These are phyloP conservation scores for Yarrowia divulgata DNA, from an alignment of 805 yeast species.

Conservation along the genomic window DNA sequence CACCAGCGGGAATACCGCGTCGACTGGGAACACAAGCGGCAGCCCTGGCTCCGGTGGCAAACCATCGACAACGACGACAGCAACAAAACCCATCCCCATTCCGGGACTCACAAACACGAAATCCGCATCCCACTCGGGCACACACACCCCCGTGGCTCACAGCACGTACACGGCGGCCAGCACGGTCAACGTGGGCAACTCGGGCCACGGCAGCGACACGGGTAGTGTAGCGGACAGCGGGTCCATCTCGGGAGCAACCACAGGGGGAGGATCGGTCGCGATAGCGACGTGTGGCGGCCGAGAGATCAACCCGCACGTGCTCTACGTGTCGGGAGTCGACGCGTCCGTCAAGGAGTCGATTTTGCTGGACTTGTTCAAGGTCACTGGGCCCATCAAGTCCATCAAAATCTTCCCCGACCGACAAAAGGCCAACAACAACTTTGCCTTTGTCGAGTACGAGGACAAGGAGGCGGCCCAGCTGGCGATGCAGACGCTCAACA, in stretches of 20 bases:
- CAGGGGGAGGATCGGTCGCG: conserved; percentile 11
- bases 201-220: neutral
- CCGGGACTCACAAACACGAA: neutral
- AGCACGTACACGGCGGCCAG: neutral
- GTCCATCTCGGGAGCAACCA: neutral
- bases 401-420: conserved; percentile 80
- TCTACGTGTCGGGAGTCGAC: conserved; percentile 79
- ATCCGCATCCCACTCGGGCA: neutral
- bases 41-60: neutral
- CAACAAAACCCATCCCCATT: neutral
- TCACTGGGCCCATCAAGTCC: conserved; percentile 65
- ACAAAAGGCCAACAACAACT: conserved; percentile 71
- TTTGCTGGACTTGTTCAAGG: conserved; percentile 66
- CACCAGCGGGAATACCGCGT: neutral
- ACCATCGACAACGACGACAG: neutral
- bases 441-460: conserved; percentile 82
- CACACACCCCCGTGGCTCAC: neutral
- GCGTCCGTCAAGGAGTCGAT: conserved; percentile 69
- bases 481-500: conserved; percentile 69
- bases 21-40: too few relatives aligned
- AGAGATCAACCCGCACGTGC: conserved; percentile 72
- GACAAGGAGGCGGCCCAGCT: conserved; percentile 63
- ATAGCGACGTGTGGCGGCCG: conserved; percentile 65
- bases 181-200: neutral
- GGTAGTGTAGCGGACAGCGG: neutral